Percentiles rank a stretch among this genome's conserved stretches.
phyloP scores from a whole-genome alignment of 352 stramenopile genomes.

The Discostella stelligera region DNA sequence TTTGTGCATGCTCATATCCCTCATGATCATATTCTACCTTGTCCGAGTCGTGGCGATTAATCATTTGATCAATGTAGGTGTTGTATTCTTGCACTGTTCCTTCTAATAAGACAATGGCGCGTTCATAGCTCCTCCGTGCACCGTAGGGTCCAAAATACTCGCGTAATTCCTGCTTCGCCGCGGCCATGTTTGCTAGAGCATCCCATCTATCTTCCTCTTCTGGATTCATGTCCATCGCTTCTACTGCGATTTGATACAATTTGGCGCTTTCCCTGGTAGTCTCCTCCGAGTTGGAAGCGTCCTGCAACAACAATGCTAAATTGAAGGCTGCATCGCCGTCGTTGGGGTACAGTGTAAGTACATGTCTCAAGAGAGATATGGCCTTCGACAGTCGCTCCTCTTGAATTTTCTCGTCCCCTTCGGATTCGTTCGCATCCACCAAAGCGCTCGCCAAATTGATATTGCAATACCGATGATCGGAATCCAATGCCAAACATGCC shows the following conservation, averaged over 20 bases:
- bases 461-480: constrained; percentile 43
- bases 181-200: constrained; percentile 57
- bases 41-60: constrained; percentile 9
- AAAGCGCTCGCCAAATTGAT: constrained; percentile 50
- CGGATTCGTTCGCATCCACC: constrained; percentile 41
- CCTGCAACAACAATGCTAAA: constrained; percentile 55
- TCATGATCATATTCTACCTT: constrained; percentile 28
- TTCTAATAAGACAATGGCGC: constrained; percentile 39
- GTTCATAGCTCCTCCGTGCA: constrained; percentile 34
- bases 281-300: constrained; percentile 35
- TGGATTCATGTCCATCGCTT: constrained; percentile 21
- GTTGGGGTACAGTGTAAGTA: constrained; percentile 30
- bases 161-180: constrained; percentile 50
- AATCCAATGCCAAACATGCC: constrained; percentile 47
- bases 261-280: constrained; percentile 42
- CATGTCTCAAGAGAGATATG: constrained; percentile 27
- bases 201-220: constrained; percentile 52
- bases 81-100: constrained; percentile 31
- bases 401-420: not conserved
- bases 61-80: constrained; percentile 28
- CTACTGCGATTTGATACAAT: constrained; percentile 47
- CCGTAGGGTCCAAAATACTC: constrained; percentile 34
- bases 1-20: constrained; percentile 12
- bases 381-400: constrained; percentile 22
- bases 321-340: constrained; percentile 54